Percentiles rank a stretch among this genome's conserved stretches.
Conservation (phyloP, 2,329 filamentous ascomycete species). For the Lasiodiplodia theobromae region DNA sequence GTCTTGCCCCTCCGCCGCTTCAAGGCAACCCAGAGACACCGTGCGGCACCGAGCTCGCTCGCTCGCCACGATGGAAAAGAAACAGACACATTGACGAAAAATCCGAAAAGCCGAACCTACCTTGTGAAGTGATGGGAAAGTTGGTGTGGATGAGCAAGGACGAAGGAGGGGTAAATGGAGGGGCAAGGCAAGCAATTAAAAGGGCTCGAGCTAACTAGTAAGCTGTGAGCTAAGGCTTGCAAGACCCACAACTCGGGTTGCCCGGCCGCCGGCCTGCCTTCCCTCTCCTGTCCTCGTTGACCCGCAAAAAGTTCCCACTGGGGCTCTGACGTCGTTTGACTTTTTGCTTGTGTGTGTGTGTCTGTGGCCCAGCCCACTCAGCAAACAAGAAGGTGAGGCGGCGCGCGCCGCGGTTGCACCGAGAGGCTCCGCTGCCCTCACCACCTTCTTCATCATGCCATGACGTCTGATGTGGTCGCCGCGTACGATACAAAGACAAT, state of each 20-base stretch:
- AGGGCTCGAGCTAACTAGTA: no score
- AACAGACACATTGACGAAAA: not conserved
- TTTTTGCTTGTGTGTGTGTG: not conserved
- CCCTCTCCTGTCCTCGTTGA: not conserved
- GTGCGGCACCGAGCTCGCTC: not conserved
- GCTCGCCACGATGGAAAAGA: not conserved
- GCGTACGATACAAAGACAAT: no score
- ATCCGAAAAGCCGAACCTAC: not conserved
- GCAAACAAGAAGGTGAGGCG: conserved; percentile 4
- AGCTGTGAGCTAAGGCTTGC: not conserved
- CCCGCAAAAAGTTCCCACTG: conserved; percentile 14
- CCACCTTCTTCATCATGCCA: not conserved
- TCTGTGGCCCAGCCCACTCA: not conserved
- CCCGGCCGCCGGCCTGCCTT: no score
- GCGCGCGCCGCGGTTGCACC: conserved; percentile 19
- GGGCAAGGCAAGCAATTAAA: not conserved
- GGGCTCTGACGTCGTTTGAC: conserved; percentile 7
- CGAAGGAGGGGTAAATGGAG: conserved; percentile 1
- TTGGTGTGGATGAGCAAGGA: not conserved
- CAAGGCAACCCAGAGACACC: not conserved
- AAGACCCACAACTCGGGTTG: not conserved
- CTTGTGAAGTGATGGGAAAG: not conserved
- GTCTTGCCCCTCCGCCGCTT: not conserved
- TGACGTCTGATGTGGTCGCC: not conserved
- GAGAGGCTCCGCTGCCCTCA: not conserved